Evolutionary conservation across 2,329 filamentous ascomycete genomes (phyloP).

Genomic region (Trichoderma afroharzianum): DNA sequence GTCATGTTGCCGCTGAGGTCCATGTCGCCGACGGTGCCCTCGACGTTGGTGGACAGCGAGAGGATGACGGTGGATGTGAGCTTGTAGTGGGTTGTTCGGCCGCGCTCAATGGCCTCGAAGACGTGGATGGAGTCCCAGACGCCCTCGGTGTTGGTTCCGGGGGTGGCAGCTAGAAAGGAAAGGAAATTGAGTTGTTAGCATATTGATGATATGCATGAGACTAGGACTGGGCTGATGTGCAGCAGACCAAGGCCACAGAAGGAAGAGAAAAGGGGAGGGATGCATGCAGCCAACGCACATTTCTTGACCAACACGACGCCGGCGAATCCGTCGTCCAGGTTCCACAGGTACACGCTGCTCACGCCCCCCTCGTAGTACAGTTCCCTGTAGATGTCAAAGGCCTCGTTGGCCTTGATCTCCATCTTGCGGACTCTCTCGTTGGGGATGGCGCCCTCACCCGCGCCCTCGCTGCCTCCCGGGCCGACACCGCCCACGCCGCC

Average conservation of each 20-base stretch:
- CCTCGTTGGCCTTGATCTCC: conserved; percentile 91
- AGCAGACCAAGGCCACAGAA: too few species aligned
- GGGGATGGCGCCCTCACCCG: conserved; percentile 77
- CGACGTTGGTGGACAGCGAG: conserved; percentile 63
- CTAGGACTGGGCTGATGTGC: background rate
- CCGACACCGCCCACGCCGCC: conserved; percentile 53
- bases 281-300: conserved; percentile 47
- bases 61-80: conserved; percentile 96
- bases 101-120: conserved; percentile 91
- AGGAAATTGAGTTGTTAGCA: background rate
- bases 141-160: conserved; percentile 64
- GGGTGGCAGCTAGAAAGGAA: conserved; percentile 55
- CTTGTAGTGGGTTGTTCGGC: conserved; percentile 92
- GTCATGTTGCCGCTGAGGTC: conserved; percentile 98
- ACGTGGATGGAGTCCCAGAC: conserved; percentile 99
- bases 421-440: conserved; percentile 89
- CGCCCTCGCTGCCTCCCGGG: conserved; percentile 54
- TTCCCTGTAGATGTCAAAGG: conserved; percentile 94
- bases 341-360: conserved; percentile 97
- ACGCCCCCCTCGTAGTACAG: conserved; percentile 96
- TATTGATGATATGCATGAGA: background rate
- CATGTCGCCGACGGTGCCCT: conserved; percentile 68
- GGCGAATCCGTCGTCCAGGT: conserved; percentile 94
- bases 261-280: background rate
- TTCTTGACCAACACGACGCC: conserved; percentile 96